Evolutionary conservation across 768 basidiomycete species (phyloP).

Genomic region (Termitomyces sp.): DNA sequence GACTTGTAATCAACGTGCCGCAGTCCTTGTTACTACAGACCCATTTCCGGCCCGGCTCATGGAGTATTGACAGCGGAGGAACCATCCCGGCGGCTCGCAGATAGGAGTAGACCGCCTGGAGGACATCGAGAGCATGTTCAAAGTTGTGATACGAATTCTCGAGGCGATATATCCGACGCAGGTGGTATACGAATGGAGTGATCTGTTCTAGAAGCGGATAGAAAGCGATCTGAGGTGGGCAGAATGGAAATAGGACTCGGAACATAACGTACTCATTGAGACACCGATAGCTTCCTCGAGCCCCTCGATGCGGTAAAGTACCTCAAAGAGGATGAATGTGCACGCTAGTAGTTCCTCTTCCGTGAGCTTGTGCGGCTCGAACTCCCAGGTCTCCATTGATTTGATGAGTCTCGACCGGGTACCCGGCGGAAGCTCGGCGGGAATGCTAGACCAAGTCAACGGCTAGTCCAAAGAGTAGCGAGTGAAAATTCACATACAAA

Average conservation of each 20-base stretch:
- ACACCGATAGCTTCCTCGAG: constrained; percentile 54
- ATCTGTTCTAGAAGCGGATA: constrained; percentile 53
- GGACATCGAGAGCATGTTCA: constrained; percentile 92
- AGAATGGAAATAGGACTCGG: constrained; percentile 10
- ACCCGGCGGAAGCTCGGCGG: constrained; percentile 38
- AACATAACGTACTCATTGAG: constrained; percentile 45
- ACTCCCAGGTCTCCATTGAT: constrained; percentile 76
- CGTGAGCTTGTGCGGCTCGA: constrained; percentile 80
- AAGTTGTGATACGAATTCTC: constrained; percentile 98
- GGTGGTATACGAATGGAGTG: constrained; percentile 72
- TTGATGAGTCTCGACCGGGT: constrained; percentile 60
- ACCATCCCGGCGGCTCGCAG: constrained; percentile 74
- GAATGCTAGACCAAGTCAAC: constrained; percentile 27
- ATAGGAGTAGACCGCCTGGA: constrained; percentile 89
- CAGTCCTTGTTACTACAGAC: constrained; percentile 27
- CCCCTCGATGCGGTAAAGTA: constrained; percentile 73
- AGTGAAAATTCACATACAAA: constrained; percentile 28
- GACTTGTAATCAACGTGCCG: constrained; percentile 33
- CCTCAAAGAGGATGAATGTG: constrained; percentile 83
- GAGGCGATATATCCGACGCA: constrained; percentile 87
- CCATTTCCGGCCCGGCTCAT: constrained; percentile 43
- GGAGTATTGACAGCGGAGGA: constrained; percentile 67
- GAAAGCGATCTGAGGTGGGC: constrained; percentile 7
- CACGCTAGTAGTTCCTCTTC: constrained; percentile 81
- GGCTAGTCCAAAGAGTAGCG: background rate